These are phyloP conservation scores for Fusarium irregulare DNA, from an alignment of 2,329 filamentous ascomycete species.

Conservation along the genomic window DNA sequence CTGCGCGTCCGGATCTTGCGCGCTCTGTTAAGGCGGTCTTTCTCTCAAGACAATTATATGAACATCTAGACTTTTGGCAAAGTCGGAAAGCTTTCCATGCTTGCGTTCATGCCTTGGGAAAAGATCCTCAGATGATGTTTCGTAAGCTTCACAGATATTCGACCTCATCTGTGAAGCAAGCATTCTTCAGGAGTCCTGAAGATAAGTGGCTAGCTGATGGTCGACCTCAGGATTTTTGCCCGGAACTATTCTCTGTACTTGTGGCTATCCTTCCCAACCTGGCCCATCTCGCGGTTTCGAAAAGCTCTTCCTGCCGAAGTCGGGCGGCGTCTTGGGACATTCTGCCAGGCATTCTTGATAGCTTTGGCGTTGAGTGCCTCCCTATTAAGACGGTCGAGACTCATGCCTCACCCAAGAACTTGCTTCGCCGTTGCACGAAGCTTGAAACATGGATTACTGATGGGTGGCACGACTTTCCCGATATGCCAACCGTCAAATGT, in stretches of 20 bases:
- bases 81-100: background rate
- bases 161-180: background rate
- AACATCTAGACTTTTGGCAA: accelerated
- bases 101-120: background rate
- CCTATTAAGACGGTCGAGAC: background rate
- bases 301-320: too few relatives aligned
- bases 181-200: too few relatives aligned
- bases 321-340: too few relatives aligned
- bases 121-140: background rate
- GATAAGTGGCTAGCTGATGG: too few relatives aligned
- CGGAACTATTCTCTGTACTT: background rate
- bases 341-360: background rate
- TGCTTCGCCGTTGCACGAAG: background rate
- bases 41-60: accelerated
- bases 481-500: background rate
- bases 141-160: accelerated
- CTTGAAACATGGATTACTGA: background rate
- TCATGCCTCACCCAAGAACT: accelerated
- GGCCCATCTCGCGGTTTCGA: background rate
- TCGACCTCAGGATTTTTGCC: background rate
- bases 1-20: background rate
- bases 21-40: background rate
- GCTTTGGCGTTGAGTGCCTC: background rate
- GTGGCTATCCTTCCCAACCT: background rate
- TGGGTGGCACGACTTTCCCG: background rate